Base-by-base conservation (phyloP, 108 stramenopile genomes). In the Pseudonitzschia pungens region DNA sequence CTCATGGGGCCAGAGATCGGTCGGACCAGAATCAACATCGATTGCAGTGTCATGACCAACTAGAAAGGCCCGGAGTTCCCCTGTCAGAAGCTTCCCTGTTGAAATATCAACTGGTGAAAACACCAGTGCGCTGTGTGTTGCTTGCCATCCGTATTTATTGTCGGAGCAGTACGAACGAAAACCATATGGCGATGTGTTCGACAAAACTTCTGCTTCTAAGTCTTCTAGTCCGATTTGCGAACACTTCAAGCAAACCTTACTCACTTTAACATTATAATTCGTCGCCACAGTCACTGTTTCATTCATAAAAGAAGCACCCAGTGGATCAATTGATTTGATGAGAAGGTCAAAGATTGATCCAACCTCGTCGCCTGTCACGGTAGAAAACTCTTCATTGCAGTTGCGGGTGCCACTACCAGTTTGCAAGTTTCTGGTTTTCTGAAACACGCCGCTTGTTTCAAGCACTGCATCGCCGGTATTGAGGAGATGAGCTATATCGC, bases 241-340 rank as follows among this genome's bases (percentile, higher is more conserved):
- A 24, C 65, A 65, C 65, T 42, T 45, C 65, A 65, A 12, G 36
- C 65, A 65, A 20, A 65, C 65, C 65, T 65, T 65, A 36, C 43
- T 44, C 22, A 65, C 65, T 65, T 22, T 42, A 16, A 65, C 65
- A 24, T 65, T 36, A 24, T 65, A 65, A 12, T 42, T 65, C 21
- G 42, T 18, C 0, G 36, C 7, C 6, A 33, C 21, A 45, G 20
- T 44, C 10, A 65, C 41, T 8, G 57, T 10, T 22, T 28, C 27
- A 8, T 8, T 31, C 29, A 24, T 31, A 5, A 22, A 57, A 11
- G n/a, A 0, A 27, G 27, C 0, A 58, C 27, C 26, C 15, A 58
- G 12, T 15, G 57, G 57, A 58, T 28, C 29, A 58, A 58, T 58
- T 15, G 57, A 31, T 22, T 27, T 6, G 24, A 58, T 54, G 7